These are phyloP conservation scores for Chaetoceros tenuissimus DNA, from an alignment of 108 stramenopile species.

Conservation along the genomic window DNA sequence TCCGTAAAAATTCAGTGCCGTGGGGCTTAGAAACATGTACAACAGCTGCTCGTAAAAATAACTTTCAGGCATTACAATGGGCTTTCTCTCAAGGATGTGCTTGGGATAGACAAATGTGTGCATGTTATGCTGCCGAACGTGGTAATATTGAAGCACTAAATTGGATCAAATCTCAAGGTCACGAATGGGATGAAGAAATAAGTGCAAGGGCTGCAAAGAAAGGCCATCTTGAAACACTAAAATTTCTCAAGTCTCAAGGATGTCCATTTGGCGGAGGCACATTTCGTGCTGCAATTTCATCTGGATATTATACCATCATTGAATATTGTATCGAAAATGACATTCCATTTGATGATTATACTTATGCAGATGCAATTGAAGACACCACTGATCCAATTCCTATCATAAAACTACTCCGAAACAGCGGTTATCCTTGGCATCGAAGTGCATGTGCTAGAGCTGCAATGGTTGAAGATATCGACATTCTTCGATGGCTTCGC, in stretches of 20 bases:
- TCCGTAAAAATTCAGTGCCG: no score
- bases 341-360: no score
- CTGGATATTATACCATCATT: neutral
- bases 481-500: no score
- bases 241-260: neutral
- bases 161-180: neutral
- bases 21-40: no score
- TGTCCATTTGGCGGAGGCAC: neutral
- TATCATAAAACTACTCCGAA: no score
- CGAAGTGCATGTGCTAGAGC: no score
- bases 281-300: neutral
- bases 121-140: neutral
- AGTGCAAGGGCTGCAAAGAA: neutral
- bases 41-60: no score
- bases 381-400: no score
- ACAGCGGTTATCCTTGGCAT: no score
- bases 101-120: constrained; percentile 1
- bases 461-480: no score
- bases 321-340: no score
- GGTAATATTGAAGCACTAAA: neutral
- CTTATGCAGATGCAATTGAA: no score
- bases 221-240: neutral
- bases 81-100: neutral
- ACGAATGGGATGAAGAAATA: neutral
- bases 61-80: neutral